These are phyloP conservation scores for Vaccinium corymbosum DNA, from an alignment of 148 eudicot species.

Conservation along the genomic window DNA sequence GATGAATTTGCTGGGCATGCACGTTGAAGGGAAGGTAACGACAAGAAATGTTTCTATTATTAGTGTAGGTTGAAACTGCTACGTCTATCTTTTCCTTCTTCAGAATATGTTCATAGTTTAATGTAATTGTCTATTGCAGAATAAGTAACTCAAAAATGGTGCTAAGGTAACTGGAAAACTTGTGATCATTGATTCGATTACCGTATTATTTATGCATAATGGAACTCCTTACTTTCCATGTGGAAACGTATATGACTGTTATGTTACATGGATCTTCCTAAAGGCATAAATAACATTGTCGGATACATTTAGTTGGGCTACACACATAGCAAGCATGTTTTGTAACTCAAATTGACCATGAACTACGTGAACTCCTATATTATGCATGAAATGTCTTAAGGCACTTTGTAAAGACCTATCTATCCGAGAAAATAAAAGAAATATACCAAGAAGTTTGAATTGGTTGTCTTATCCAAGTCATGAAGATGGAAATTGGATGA, in stretches of 20 bases:
- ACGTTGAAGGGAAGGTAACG: conserved; percentile 92
- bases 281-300: not conserved
- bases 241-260: not conserved
- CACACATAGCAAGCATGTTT: not conserved
- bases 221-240: not conserved
- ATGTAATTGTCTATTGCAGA: not conserved
- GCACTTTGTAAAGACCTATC: not conserved
- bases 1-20: conserved; percentile 82
- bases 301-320: not conserved
- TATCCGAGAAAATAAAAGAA: not conserved
- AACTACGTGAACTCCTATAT: not conserved
- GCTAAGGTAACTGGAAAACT: not conserved
- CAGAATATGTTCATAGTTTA: not conserved
- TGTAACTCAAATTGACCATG: not conserved
- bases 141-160: not conserved
- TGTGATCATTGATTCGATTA: not conserved
- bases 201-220: not conserved
- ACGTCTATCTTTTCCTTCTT: not conserved
- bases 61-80: not conserved
- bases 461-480: not conserved
- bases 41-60: not conserved
- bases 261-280: not conserved
- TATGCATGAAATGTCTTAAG: not conserved
- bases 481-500: not conserved
- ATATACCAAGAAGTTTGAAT: not conserved